A percentile compares a stretch with the other conserved stretches of the same genome.
phyloP scores from a whole-genome alignment of 2,329 filamentous ascomycete species.

The Corynespora cassiicola region DNA sequence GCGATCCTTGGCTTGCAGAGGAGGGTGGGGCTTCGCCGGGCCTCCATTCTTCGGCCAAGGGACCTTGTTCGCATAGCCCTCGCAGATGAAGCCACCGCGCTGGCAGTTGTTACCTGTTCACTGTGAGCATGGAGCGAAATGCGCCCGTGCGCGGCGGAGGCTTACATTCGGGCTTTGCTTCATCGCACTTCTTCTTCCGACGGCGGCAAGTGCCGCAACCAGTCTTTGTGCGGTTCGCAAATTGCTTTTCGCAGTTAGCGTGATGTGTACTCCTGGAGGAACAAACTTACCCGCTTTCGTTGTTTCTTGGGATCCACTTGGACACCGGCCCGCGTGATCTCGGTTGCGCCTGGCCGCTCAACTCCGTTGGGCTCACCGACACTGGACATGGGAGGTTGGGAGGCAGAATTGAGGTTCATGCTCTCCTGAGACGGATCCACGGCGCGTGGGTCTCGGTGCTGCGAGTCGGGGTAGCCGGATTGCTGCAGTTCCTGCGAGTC shows the following conservation, averaged over 20 bases:
- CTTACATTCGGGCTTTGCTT: constrained; percentile 91
- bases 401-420: constrained; percentile 15
- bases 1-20: constrained; percentile 82
- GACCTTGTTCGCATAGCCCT: constrained; percentile 83
- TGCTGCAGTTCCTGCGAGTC: constrained; percentile 32
- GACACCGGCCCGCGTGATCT: constrained; percentile 50
- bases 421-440: constrained; percentile 20
- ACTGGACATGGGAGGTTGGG: constrained; percentile 13
- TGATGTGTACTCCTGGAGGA: background rate
- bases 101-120: constrained; percentile 74
- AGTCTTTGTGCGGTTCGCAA: constrained; percentile 95
- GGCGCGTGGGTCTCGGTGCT: constrained; percentile 32
- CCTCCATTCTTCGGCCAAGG: constrained; percentile 81
- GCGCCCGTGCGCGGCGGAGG: too few relatives aligned
- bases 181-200: constrained; percentile 98
- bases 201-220: constrained; percentile 90
- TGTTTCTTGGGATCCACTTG: constrained; percentile 55
- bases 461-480: constrained; percentile 29
- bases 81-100: constrained; percentile 87
- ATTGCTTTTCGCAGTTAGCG: constrained; percentile 60
- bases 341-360: constrained; percentile 37
- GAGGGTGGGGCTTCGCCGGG: constrained; percentile 60
- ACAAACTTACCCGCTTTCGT: constrained; percentile 52
- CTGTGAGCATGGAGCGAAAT: constrained; percentile 5
- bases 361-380: constrained; percentile 19